These are phyloP conservation scores for Aspergillus melleus DNA, from an alignment of 2,329 filamentous ascomycete genomes.

Conservation along the genomic window DNA sequence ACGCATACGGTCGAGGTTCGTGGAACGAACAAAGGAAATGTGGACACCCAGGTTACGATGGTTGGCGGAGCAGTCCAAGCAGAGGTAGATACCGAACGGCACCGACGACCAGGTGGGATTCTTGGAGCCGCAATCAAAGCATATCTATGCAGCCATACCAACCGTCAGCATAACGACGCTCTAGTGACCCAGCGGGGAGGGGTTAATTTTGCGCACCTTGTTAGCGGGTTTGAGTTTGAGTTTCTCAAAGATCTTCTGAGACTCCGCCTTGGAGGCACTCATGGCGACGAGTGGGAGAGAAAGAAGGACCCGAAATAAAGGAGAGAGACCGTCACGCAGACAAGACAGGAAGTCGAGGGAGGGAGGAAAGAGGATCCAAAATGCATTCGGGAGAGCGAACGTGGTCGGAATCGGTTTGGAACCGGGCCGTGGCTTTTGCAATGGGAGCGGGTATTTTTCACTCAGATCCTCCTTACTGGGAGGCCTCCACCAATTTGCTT, in stretches of 20 bases:
- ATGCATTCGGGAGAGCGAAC: conserved; percentile 36
- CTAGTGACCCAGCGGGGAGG: conserved; percentile 23
- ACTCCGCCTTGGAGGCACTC: conserved; percentile 87
- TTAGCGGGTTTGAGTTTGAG: conserved; percentile 92
- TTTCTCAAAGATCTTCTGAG: conserved; percentile 97
- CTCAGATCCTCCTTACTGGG: too few relatives aligned
- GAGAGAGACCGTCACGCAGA: conserved; percentile 3
- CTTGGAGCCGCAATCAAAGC: conserved; percentile 97
- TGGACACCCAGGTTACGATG: conserved; percentile 97
- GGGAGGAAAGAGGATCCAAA: conserved; percentile 20
- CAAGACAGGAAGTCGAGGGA: conserved; percentile 4
- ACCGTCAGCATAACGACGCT: conserved; percentile 7
- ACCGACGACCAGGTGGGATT: conserved; percentile 99
- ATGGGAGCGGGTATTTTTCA: conserved; percentile 10
- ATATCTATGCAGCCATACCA: conserved; percentile 62
- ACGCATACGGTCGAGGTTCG: conserved; percentile 91
- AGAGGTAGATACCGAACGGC: conserved; percentile 95
- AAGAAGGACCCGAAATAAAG: conserved; percentile 4
- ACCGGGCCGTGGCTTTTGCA: conserved; percentile 26
- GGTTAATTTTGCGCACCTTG: conserved; percentile 64
- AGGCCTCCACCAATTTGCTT: not conserved
- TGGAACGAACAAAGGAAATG: conserved; percentile 98
- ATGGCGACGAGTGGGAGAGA: conserved; percentile 38
- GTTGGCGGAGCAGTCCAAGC: conserved; percentile 94
- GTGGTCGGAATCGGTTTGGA: conserved; percentile 33